Evolutionary conservation across 208 protist species (phyloP).

Genomic region (Acanthamoeba polyphaga): DNA sequence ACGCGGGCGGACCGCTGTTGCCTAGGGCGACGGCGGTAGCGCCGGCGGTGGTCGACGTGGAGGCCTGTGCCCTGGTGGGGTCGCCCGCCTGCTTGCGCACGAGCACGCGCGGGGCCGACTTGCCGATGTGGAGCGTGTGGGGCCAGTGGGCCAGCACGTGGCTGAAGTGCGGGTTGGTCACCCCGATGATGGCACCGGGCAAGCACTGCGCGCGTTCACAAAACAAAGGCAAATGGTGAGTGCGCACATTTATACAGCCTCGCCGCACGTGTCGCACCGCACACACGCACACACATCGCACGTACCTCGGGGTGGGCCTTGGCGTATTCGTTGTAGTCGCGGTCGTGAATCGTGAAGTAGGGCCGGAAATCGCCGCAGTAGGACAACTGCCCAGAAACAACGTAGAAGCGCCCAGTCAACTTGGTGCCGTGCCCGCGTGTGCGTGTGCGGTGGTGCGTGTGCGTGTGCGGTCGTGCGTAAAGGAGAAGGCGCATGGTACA

Average conservation of each 20-base stretch:
- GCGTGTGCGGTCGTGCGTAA: too few species aligned
- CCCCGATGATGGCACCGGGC: constrained; percentile 43
- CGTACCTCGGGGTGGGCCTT: constrained; percentile 27
- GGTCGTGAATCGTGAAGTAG: constrained; percentile 65
- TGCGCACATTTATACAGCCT: neutral
- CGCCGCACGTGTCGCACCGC: neutral
- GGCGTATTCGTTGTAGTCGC: constrained; percentile 60
- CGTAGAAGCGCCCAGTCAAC: neutral
- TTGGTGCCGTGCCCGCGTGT: neutral
- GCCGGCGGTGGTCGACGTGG: neutral
- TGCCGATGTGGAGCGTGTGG: neutral
- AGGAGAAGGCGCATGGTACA: neutral
- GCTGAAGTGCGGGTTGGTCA: constrained; percentile 61
- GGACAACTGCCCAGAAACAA: neutral
- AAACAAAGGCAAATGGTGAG: neutral
- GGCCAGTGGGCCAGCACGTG: constrained; percentile 41
- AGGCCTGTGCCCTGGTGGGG: neutral
- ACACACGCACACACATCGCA: neutral
- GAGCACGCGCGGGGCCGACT: constrained; percentile 6
- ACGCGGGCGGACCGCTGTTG: too few species aligned
- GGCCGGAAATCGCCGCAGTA: constrained; percentile 59
- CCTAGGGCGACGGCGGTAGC: too few species aligned
- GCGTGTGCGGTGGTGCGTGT: neutral
- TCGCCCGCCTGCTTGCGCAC: neutral
- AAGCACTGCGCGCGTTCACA: neutral